A percentile compares a stretch with the other conserved stretches of the same genome.
Evolutionary conservation across 2,329 filamentous ascomycete species (phyloP).

Genomic region (Pestalotiopsis sp.): DNA sequence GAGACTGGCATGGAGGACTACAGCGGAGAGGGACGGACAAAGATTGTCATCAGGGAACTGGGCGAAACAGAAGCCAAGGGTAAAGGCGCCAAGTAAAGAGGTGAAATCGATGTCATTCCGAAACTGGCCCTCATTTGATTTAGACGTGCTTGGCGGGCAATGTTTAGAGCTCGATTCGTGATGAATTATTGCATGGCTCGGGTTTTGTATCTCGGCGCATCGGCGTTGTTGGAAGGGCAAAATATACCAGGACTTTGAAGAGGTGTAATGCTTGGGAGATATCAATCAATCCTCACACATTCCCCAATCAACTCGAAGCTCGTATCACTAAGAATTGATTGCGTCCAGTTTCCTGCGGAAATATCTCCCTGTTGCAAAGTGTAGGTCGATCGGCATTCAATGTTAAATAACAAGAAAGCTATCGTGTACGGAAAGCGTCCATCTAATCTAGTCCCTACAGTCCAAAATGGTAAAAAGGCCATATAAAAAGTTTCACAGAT

Average conservation of each 20-base stretch:
- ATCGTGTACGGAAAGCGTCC: neutral
- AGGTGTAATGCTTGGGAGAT: neutral
- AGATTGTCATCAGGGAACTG: slow-evolving; percentile 81
- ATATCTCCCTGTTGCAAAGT: neutral
- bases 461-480: neutral
- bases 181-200: neutral
- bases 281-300: neutral
- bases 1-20: slow-evolving; percentile 86
- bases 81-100: slow-evolving; percentile 69
- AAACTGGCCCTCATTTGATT: neutral
- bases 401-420: neutral
- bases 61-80: slow-evolving; percentile 86
- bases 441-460: neutral
- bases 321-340: neutral
- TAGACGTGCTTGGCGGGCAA: neutral
- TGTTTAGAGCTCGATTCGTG: neutral
- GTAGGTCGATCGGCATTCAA: neutral
- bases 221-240: slow-evolving; percentile 12
- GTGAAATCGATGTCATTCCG: neutral
- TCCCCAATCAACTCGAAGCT: neutral
- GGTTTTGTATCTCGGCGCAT: slow-evolving; percentile 11
- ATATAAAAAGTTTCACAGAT: neutral
- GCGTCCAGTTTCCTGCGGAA: neutral
- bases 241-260: slow-evolving; percentile 11
- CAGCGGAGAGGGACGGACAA: slow-evolving; percentile 70